phyloP scores from a whole-genome alignment of 225 moss, liverwort and hornwort genomes.

The Neckera pumila region DNA sequence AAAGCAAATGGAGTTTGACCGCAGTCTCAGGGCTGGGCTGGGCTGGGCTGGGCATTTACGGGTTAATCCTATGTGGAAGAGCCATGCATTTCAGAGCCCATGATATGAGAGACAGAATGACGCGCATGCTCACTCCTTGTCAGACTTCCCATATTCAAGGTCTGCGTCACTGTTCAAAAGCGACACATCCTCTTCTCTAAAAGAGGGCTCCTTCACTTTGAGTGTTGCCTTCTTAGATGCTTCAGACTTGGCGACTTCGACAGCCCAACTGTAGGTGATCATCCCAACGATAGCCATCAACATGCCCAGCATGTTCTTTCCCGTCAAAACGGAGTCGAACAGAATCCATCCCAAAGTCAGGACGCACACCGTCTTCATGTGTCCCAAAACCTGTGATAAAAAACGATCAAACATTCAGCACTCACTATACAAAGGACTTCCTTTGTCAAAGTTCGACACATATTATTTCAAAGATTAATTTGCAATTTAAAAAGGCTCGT shows the following conservation, averaged over 20 bases:
- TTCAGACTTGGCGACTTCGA: slow-evolving; percentile 42
- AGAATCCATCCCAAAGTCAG: slow-evolving; percentile 51
- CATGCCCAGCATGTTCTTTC: slow-evolving; percentile 66
- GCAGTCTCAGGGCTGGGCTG: not conserved
- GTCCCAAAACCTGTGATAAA: slow-evolving; percentile 46
- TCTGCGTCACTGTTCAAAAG: slow-evolving; percentile 36
- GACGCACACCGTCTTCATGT: slow-evolving; percentile 64
- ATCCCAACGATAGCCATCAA: slow-evolving; percentile 49
- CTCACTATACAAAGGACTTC: not conserved
- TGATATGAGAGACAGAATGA: not conserved
- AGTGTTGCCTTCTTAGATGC: slow-evolving; percentile 29
- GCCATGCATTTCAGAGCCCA: not conserved
- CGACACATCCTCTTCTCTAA: slow-evolving; percentile 42
- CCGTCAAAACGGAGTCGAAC: slow-evolving; percentile 48
- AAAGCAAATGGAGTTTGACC: not conserved
- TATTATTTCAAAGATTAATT: not conserved
- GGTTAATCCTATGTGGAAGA: not conserved
- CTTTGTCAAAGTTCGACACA: not conserved
- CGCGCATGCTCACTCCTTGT: slow-evolving; percentile 28
- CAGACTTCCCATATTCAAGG: slow-evolving; percentile 44
- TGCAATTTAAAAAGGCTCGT: not conserved
- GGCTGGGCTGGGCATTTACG: not conserved
- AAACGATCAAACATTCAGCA: not conserved
- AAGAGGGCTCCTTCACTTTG: slow-evolving; percentile 46
- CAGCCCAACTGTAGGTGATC: slow-evolving; percentile 62